phyloP scores from a whole-genome alignment of 1,139 yeast species.

The Lodderomyces orthopsilosis region DNA sequence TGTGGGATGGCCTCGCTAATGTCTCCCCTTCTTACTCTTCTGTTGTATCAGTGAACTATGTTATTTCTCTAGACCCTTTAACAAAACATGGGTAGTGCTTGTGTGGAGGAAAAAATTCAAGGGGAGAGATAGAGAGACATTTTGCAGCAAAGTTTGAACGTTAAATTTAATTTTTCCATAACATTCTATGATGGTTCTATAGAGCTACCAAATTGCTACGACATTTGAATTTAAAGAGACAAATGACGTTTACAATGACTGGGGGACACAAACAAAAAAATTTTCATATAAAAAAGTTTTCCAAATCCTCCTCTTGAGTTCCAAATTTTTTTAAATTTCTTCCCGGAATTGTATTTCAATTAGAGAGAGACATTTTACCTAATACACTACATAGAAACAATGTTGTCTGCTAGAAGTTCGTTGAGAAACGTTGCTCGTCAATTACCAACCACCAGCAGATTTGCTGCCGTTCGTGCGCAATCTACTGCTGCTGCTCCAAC shows the following conservation, averaged over 20 bases:
- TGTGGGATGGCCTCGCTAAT: too few relatives aligned
- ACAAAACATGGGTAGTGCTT: too few relatives aligned
- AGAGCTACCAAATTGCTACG: constrained; percentile 1
- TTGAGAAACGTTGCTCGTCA: constrained; percentile 34
- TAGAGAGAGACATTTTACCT: not conserved
- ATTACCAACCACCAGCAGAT: constrained; percentile 11
- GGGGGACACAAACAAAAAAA: constrained; percentile 1
- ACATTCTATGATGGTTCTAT: not conserved
- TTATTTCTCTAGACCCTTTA: too few relatives aligned
- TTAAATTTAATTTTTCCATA: not conserved
- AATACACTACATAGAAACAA: constrained; percentile 13
- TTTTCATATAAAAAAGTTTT: constrained; percentile 1
- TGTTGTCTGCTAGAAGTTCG: constrained; percentile 49
- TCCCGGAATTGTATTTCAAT: not conserved
- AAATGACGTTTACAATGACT: constrained; percentile 1
- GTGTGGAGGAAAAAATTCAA: too few relatives aligned
- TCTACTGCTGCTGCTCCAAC: constrained; percentile 49
- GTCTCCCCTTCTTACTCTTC: too few relatives aligned
- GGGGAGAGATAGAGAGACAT: too few relatives aligned
- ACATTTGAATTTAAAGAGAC: not conserved
- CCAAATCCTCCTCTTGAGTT: not conserved
- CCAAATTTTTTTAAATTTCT: constrained; percentile 2
- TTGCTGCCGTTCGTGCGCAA: constrained; percentile 48
- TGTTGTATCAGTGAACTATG: too few relatives aligned
- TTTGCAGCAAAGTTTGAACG: too few relatives aligned